Conservation (phyloP, 306 rosid genomes). For the Inga leiocalycina region DNA sequence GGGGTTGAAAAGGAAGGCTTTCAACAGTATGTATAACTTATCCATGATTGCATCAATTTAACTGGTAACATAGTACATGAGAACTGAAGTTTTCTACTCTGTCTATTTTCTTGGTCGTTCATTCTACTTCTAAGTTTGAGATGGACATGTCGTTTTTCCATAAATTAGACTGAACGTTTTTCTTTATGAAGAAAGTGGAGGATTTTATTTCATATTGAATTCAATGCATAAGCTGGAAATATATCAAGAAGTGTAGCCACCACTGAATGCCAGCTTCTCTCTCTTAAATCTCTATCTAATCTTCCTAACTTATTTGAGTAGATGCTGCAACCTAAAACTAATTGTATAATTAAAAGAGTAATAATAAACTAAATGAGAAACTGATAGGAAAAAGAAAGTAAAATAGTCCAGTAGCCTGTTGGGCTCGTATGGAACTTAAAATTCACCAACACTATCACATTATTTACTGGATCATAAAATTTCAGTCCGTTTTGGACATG, state of each 20-base stretch:
- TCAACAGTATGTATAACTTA: not conserved
- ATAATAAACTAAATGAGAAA: not conserved
- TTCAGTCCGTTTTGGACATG: not conserved
- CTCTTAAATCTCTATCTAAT: not conserved
- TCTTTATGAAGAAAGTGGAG: not conserved
- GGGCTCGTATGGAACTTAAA: not conserved
- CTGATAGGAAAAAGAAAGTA: not conserved
- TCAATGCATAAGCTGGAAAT: not conserved
- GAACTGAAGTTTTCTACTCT: not conserved
- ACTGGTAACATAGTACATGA: not conserved
- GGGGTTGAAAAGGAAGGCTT: not conserved
- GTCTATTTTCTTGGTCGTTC: not conserved
- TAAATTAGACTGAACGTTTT: not conserved
- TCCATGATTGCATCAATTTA: not conserved
- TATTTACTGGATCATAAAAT: not conserved
- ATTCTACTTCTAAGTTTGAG: conserved; percentile 17
- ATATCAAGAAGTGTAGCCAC: not conserved
- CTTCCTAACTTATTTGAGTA: not conserved
- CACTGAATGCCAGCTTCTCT: not conserved
- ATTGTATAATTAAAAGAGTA: not conserved
- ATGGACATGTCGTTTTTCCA: conserved; percentile 18
- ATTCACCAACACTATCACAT: not conserved
- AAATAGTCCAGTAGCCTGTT: not conserved
- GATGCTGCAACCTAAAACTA: not conserved
- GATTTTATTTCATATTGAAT: not conserved